Evolutionary conservation across 352 stramenopile genomes (phyloP).

Genomic region (Pythium sp.): DNA sequence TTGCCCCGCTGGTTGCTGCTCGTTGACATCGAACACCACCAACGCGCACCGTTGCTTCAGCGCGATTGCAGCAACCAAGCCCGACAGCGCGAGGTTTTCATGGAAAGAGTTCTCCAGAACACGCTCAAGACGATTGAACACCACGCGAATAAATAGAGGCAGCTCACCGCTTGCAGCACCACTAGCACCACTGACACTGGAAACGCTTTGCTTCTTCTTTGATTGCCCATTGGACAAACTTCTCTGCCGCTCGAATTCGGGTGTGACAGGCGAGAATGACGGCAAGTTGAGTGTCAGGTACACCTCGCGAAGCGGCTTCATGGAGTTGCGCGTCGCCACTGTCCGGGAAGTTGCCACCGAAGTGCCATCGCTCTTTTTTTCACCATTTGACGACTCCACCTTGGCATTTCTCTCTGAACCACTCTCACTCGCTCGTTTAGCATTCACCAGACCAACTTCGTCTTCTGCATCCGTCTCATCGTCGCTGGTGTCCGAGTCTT

Average conservation of each 20-base stretch:
- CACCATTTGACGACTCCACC: not conserved
- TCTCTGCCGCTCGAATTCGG: conserved; percentile 17
- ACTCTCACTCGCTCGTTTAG: not conserved
- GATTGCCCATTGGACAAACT: conserved; percentile 5
- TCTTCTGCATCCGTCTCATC: conserved; percentile 37
- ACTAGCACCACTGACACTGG: not conserved
- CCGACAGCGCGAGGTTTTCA: conserved; percentile 80
- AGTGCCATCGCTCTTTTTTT: not conserved
- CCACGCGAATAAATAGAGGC: conserved; percentile 67
- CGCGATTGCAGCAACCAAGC: conserved; percentile 67
- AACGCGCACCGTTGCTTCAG: conserved; percentile 51
- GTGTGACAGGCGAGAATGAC: conserved; percentile 61
- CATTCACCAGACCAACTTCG: not conserved
- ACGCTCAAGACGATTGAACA: conserved; percentile 71
- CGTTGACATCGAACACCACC: conserved; percentile 55
- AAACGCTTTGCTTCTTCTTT: conserved; percentile 11
- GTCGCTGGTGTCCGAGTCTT: conserved; percentile 35
- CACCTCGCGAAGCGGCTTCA: conserved; percentile 68
- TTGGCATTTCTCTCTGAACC: not conserved
- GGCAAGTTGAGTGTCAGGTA: conserved; percentile 64
- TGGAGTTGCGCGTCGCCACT: conserved; percentile 50
- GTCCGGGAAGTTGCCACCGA: conserved; percentile 39
- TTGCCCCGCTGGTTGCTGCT: conserved; percentile 33
- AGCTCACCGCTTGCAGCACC: conserved; percentile 13
- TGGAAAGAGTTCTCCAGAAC: conserved; percentile 81